Conservation (phyloP, 202 grass and related monocot genomes). For the Carex sylvatica region DNA sequence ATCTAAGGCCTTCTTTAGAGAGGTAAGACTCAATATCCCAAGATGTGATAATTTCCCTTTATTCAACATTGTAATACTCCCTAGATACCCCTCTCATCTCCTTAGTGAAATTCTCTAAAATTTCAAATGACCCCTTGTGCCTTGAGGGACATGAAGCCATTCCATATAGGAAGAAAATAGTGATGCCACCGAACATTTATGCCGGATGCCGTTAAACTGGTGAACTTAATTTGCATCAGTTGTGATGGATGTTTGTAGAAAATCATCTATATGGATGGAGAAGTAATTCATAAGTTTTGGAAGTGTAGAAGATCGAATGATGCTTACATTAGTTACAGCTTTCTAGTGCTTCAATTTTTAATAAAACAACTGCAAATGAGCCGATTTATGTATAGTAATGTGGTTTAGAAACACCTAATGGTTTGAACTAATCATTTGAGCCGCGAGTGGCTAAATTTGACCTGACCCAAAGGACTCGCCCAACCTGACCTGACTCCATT, state of each 20-base stretch:
- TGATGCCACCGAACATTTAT: neutral
- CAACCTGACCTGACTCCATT: too few relatives aligned
- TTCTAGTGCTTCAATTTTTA: neutral
- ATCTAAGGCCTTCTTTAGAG: neutral
- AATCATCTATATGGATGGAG: neutral
- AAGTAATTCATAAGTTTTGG: neutral
- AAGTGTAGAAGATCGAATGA: neutral
- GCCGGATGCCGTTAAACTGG: neutral
- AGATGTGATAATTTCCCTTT: neutral
- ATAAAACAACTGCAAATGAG: neutral
- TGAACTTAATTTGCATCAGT: neutral
- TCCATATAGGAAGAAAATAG: neutral
- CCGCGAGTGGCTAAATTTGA: too few relatives aligned
- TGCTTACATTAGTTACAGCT: neutral
- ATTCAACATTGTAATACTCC: neutral
- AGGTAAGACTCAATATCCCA: neutral
- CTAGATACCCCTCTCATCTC: neutral
- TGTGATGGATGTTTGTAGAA: neutral
- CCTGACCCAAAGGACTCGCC: too few relatives aligned
- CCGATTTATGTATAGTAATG: neutral
- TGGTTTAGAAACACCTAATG: neutral
- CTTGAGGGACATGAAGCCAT: neutral
- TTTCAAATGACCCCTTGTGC: neutral
- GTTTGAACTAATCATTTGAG: neutral
- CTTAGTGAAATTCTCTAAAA: neutral